Evolutionary conservation across 2,329 filamentous ascomycete genomes (phyloP).

Genomic region (Penicillium capsulatum): DNA sequence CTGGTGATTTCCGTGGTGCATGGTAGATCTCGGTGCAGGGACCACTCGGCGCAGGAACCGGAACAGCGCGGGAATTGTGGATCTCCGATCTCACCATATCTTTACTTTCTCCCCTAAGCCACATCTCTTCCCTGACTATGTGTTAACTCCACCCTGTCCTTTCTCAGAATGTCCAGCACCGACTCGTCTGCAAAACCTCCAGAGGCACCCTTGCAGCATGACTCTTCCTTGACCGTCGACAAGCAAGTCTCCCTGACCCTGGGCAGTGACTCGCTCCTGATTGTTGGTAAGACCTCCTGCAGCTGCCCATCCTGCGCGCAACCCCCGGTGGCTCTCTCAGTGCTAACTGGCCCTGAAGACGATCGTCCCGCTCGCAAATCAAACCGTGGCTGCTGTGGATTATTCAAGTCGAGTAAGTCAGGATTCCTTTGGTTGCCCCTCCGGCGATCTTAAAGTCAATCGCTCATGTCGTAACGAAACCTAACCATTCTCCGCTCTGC

Average conservation of each 20-base stretch:
- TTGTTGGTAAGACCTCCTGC: constrained; percentile 48
- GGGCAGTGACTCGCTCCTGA: constrained; percentile 56
- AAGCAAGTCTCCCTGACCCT: constrained; percentile 58
- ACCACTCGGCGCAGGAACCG: constrained; percentile 16
- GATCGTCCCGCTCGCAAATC: constrained; percentile 50
- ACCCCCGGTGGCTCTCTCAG: not conserved
- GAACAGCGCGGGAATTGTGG: constrained; percentile 16
- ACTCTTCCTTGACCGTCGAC: constrained; percentile 52
- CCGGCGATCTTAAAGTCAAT: constrained; percentile 11
- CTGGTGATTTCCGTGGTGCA: constrained; percentile 1
- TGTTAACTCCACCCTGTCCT: constrained; percentile 10
- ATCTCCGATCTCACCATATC: constrained; percentile 11
- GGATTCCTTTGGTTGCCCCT: constrained; percentile 4
- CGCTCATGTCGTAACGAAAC: constrained; percentile 2
- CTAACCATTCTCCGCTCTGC: constrained; percentile 6
- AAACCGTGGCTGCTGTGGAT: constrained; percentile 53
- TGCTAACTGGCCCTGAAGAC: constrained; percentile 40
- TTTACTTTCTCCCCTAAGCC: constrained; percentile 5
- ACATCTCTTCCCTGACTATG: constrained; percentile 10
- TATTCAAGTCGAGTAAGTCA: constrained; percentile 47
- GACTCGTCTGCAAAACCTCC: constrained; percentile 28
- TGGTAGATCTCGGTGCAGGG: constrained; percentile 13
- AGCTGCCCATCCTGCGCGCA: not conserved
- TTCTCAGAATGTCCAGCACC: constrained; percentile 21
- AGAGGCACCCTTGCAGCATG: constrained; percentile 35